These are phyloP conservation scores for Chaetomiaceae sp. DNA, from an alignment of 2,329 filamentous ascomycete genomes.

Conservation along the genomic window DNA sequence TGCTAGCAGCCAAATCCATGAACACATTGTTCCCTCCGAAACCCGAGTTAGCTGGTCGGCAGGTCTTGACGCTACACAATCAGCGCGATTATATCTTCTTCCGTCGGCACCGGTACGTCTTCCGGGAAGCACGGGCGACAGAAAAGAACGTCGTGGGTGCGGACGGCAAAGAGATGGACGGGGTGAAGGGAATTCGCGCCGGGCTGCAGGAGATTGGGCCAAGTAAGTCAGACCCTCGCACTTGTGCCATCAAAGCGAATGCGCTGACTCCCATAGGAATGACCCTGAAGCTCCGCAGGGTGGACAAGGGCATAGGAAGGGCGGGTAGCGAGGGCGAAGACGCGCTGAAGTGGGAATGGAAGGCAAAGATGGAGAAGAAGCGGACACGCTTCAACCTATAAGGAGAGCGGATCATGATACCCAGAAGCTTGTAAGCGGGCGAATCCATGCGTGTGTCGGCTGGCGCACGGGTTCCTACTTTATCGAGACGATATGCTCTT, in stretches of 20 bases:
- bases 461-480: not conserved
- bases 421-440: not conserved
- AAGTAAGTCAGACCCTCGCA: constrained; percentile 5
- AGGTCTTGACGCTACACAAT: constrained; percentile 90
- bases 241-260: not conserved
- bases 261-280: constrained; percentile 32
- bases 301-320: constrained; percentile 80
- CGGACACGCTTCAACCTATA: constrained; percentile 91
- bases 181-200: constrained; percentile 78
- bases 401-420: constrained; percentile 19
- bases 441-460: not conserved
- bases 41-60: constrained; percentile 79
- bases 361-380: constrained; percentile 89
- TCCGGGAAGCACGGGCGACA: constrained; percentile 78
- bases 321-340: constrained; percentile 64
- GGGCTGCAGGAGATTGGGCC: constrained; percentile 90
- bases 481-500: not conserved
- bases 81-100: constrained; percentile 97
- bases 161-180: constrained; percentile 78
- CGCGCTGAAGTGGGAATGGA: constrained; percentile 94
- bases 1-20: constrained; percentile 83
- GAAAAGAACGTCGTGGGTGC: constrained; percentile 81
- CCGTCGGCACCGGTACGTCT: constrained; percentile 83
- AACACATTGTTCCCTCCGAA: constrained; percentile 71
- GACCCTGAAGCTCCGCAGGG: constrained; percentile 80